Base-by-base conservation (phyloP, 2,329 filamentous ascomycete species). In the Saccharata proteae region DNA sequence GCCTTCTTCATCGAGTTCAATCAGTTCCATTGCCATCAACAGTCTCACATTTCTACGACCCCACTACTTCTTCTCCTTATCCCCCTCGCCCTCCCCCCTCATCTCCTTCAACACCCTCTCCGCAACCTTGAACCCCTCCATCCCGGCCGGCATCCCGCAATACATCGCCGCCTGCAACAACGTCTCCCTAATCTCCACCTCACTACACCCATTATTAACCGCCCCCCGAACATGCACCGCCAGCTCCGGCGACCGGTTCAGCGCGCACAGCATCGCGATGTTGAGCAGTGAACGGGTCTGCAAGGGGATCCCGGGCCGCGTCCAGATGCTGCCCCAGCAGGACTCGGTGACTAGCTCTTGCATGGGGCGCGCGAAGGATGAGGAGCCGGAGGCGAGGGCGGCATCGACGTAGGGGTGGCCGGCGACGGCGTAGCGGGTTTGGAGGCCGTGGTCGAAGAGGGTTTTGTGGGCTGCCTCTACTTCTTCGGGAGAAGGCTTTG, bases 251-350 rank as follows among this genome's bases (percentile, higher is more conserved):
- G 57, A 59, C 4, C 69, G 59, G 43, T 77, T 77, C 38, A 76
- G 58, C 3, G 71, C 71, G 48, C 69, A 70, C 26, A 79, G 57
- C 67, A 79, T 77, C 28, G 66, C 72, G 28, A 78, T 70, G 47
- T 77, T 77, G 32, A 79, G 54, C 33, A 79, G 58, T 32, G 64
- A 70, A 27, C 74, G 64, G 41, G 72, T 67, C n/a, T n/a, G n/a
- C n/a, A n/a, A n/a, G n/a, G 19, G 16, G 11, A 32, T 17, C 0
- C 74, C 74, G 0, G 71, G 72, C 6, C 74, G 65, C 3, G 68
- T 68, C 74, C 74, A 80, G 16, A 68, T 65, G 36, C 64, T 64
- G 10, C 73, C 74, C 74, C 74, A 79, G 54, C 68, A 71, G 47
- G 62, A 69, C 52, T 77, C 73, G 1, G 73, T 77, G 2, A 75